Conservation (phyloP, 2,329 filamentous ascomycete species). For the Nothomitra cinnamomea region DNA sequence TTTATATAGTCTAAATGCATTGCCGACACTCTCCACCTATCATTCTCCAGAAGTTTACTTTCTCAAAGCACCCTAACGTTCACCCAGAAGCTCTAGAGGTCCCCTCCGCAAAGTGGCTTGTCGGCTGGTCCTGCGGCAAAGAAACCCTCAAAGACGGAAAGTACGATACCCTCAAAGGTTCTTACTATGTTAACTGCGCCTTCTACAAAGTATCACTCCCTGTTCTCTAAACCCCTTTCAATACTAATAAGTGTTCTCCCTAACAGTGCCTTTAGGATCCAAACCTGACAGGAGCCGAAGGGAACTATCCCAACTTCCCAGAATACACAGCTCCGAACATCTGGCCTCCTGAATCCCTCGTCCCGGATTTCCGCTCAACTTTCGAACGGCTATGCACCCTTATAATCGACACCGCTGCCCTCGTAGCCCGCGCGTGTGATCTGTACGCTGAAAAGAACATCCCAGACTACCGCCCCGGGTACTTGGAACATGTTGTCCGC, state of each 20-base stretch:
- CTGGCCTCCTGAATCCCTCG: constrained; percentile 47
- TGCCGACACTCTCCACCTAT: too few species aligned
- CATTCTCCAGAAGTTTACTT: too few species aligned
- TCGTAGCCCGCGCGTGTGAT: constrained; percentile 86
- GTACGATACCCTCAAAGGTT: constrained; percentile 66
- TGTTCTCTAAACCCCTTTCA: constrained; percentile 7
- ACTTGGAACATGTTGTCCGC: constrained; percentile 73
- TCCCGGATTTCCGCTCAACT: constrained; percentile 59
- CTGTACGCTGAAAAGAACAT: constrained; percentile 68
- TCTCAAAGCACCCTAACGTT: too few species aligned
- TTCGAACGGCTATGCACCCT: constrained; percentile 63
- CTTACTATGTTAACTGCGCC: constrained; percentile 70
- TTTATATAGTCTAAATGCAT: too few species aligned
- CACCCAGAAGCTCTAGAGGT: constrained; percentile 26
- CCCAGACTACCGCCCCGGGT: constrained; percentile 55
- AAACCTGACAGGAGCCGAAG: constrained; percentile 38
- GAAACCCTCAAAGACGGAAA: constrained; percentile 64
- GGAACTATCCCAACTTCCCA: constrained; percentile 49
- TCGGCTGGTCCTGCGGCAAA: constrained; percentile 65
- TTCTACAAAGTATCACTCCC: constrained; percentile 37
- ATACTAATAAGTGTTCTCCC: too few species aligned
- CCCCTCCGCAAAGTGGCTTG: constrained; percentile 31
- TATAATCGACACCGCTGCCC: constrained; percentile 75
- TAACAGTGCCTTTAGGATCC: too few species aligned
- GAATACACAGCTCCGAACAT: constrained; percentile 84